These are phyloP conservation scores for Iberis amara DNA, from an alignment of 441 rosid species.

Conservation along the genomic window DNA sequence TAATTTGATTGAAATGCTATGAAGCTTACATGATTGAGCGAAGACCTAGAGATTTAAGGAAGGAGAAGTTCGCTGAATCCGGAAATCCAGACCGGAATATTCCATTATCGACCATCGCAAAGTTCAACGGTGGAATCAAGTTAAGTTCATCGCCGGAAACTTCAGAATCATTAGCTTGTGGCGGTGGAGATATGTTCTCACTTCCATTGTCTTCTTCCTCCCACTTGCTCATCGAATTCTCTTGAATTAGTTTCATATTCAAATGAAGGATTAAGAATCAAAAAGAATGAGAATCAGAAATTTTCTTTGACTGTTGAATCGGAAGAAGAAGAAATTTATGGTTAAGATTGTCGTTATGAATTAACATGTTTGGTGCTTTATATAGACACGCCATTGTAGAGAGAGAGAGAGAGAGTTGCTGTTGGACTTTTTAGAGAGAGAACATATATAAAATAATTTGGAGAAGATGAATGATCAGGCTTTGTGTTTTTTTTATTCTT, in stretches of 20 bases:
- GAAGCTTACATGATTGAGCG: slow-evolving; percentile 62
- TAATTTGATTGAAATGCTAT: background rate
- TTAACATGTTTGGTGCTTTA: slow-evolving; percentile 26
- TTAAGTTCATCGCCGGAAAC: slow-evolving; percentile 41
- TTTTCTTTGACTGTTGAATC: slow-evolving; percentile 2
- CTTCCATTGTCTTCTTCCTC: slow-evolving; percentile 4
- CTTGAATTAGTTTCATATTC: slow-evolving; percentile 27
- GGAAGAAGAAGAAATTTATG: background rate
- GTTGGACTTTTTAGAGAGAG: slow-evolving; percentile 29
- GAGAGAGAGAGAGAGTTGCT: slow-evolving; percentile 30
- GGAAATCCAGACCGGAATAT: slow-evolving; percentile 77
- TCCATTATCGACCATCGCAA: slow-evolving; percentile 67
- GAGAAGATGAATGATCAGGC: slow-evolving; percentile 26
- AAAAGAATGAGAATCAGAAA: background rate
- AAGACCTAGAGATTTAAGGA: slow-evolving; percentile 58
- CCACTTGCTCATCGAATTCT: slow-evolving; percentile 28
- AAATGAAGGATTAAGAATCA: background rate
- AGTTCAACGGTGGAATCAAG: slow-evolving; percentile 61
- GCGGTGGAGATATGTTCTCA: slow-evolving; percentile 27
- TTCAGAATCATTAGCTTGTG: slow-evolving; percentile 16
- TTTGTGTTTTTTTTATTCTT: slow-evolving; percentile 7
- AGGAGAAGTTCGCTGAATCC: slow-evolving; percentile 52
- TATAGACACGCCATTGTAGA: slow-evolving; percentile 31
- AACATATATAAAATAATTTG: background rate
- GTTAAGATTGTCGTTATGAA: slow-evolving; percentile 27